Evolutionary conservation across 768 basidiomycete species (phyloP).

Genomic region (Russula earlei): DNA sequence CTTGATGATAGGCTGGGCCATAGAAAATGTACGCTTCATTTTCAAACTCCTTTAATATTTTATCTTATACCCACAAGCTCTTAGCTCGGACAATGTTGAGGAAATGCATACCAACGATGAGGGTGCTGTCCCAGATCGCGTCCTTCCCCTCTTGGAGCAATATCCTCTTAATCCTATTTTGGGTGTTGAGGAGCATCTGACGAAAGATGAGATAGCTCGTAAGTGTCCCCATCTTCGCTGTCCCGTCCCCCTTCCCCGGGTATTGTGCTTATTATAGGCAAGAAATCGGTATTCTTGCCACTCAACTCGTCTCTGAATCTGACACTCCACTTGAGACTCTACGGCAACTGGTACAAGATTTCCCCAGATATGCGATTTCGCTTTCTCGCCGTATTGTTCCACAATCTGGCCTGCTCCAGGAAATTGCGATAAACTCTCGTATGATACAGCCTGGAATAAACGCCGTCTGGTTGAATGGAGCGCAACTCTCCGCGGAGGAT

Average conservation of each 20-base stretch:
- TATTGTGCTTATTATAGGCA: constrained; percentile 30
- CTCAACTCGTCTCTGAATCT: constrained; percentile 65
- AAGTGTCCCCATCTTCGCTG: neutral
- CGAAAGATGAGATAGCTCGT: constrained; percentile 41
- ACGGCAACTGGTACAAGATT: constrained; percentile 70
- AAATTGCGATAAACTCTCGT: constrained; percentile 48
- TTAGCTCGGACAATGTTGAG: constrained; percentile 3
- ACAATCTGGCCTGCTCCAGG: constrained; percentile 40
- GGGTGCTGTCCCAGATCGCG: constrained; percentile 9
- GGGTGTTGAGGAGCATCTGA: constrained; percentile 36
- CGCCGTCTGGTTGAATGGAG: constrained; percentile 78
- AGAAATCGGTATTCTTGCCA: constrained; percentile 65
- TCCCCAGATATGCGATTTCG: constrained; percentile 75
- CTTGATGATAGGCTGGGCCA: constrained; percentile 69
- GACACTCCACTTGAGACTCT: constrained; percentile 44
- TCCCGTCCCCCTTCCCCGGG: constrained; percentile 24
- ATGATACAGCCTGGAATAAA: constrained; percentile 45
- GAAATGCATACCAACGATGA: constrained; percentile 10
- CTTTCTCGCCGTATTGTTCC: constrained; percentile 61
- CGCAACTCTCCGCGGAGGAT: constrained; percentile 47
- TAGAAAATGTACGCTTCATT: constrained; percentile 19
- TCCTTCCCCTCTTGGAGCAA: constrained; percentile 9
- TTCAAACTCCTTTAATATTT: neutral
- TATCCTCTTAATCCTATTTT: constrained; percentile 31
- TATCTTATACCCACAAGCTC: neutral